Evolutionary conservation across 2,329 filamentous ascomycete species (phyloP), one percentile per base, ranked within the genome.

Genomic region (Rhynchosporium agropyri): DNA sequence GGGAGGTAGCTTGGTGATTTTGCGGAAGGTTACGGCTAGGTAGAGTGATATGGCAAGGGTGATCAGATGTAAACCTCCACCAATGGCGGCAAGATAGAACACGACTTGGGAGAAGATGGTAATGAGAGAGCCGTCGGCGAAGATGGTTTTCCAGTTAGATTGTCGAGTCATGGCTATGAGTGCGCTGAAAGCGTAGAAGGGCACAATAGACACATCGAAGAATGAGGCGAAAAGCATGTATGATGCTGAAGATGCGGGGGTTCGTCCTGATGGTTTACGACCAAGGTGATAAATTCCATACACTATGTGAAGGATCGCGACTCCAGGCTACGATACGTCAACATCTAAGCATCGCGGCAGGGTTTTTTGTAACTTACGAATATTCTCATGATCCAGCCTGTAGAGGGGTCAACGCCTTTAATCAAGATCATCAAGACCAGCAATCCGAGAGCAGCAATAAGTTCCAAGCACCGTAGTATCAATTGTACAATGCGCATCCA

Each of bases 141-240:
- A 84, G 46, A 92, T 79, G 1, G 89, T 92, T 0, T 79, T 78
- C 92, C 93, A 97, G 7, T 68, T 67, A 0, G 61, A 61, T 28
- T 68, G 71, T 46, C 77, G 68, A 8, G 67, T 79, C 55, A 79
- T 76, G 10, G 79, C 77, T 6, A 79, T 76, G 51, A 83, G 73
- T 3, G 79, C 79, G 6, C 82, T 82, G 65, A 84, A 88, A 6
- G 79, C 79, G 71, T 84, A 89, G 43, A 88, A 77, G 8, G 83
- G 80, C 31, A 84, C 68, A 50, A 83, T 76, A 10, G 77, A 78
- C 13, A 86, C 72, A 74, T 98, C 94, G 48, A 89, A 84, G 49
- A 92, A 78, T 10, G 85, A 81, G 2, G 92, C 86, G 74, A 97
- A 98, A 62, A 95, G 78, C 76, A 96, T 92, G 76, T 98, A 98